Percentiles rank a stretch among this genome's conserved stretches.
Conservation (phyloP, 1,139 yeast genomes). For the Nakaseomyces bracarensis region DNA sequence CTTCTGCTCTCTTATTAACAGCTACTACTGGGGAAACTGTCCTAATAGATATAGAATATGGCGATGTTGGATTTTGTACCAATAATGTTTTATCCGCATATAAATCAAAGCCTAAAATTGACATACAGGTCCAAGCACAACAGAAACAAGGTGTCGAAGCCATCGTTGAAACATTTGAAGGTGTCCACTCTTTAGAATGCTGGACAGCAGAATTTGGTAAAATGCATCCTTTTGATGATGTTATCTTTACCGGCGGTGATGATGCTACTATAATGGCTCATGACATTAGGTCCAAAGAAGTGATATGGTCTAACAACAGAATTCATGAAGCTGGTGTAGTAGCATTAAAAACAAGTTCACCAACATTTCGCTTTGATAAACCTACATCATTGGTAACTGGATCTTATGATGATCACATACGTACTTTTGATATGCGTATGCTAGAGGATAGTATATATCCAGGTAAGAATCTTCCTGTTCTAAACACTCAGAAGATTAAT, state of each 20-base stretch:
- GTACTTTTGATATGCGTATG: conserved; percentile 62
- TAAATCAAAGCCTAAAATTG: conserved; percentile 9
- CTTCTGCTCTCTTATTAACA: conserved; percentile 40
- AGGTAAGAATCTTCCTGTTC: conserved; percentile 24
- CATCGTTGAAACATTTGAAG: conserved; percentile 11
- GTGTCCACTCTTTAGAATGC: conserved; percentile 63
- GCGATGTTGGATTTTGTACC: conserved; percentile 8
- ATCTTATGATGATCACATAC: conserved; percentile 75
- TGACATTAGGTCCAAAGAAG: conserved; percentile 48
- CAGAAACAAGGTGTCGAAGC: conserved; percentile 10
- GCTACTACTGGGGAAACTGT: conserved; percentile 50
- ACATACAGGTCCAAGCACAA: conserved; percentile 20
- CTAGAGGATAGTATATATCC: conserved; percentile 30
- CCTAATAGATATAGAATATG: conserved; percentile 18
- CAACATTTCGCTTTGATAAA: conserved; percentile 26
- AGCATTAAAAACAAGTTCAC: conserved; percentile 40
- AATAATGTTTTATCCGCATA: conserved; percentile 10
- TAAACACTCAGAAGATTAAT: conserved; percentile 35
- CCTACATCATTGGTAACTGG: conserved; percentile 74
- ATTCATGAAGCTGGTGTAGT: conserved; percentile 86
- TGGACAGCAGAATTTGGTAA: conserved; percentile 83
- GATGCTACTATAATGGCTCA: conserved; percentile 71
- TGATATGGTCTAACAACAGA: conserved; percentile 50
- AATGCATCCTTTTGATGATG: conserved; percentile 43
- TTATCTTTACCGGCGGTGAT: conserved; percentile 86